Evolutionary conservation across 306 rosid species (phyloP).

Genomic region (Inga leiocalycina): DNA sequence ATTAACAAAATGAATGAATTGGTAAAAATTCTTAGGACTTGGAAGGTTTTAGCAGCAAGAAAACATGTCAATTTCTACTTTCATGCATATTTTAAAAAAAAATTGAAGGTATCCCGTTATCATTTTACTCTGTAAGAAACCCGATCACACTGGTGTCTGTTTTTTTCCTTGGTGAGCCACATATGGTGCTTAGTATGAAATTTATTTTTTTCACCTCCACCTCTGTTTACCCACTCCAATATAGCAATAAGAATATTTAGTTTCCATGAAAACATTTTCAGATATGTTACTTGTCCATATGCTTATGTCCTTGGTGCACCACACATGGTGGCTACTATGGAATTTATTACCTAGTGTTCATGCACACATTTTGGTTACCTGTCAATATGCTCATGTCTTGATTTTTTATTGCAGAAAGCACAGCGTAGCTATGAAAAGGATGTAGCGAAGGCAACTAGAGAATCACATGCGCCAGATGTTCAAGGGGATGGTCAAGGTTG

Average conservation of each 20-base stretch:
- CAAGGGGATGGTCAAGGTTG: constrained; percentile 56
- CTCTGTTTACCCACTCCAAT: constrained; percentile 8
- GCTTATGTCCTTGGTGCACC: background rate
- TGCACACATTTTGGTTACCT: constrained; percentile 7
- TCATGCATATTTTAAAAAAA: background rate
- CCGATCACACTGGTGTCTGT: background rate
- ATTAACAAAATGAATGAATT: background rate
- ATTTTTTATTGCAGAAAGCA: constrained; percentile 71
- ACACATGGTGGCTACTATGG: background rate
- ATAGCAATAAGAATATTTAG: background rate
- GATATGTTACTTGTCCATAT: background rate
- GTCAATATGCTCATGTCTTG: background rate
- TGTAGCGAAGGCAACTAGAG: constrained; percentile 61
- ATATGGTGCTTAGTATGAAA: background rate
- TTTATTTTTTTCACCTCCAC: background rate
- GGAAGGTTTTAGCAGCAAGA: background rate
- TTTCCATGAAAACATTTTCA: constrained; percentile 4
- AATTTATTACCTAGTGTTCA: background rate
- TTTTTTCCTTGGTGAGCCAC: background rate
- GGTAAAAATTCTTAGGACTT: background rate
- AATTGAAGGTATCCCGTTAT: background rate
- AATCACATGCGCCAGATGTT: constrained; percentile 54
- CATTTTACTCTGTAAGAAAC: background rate
- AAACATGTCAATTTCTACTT: background rate
- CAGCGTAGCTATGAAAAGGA: constrained; percentile 92